phyloP scores from a whole-genome alignment of 2,329 filamentous ascomycete species.

The Aciculosporium take region DNA sequence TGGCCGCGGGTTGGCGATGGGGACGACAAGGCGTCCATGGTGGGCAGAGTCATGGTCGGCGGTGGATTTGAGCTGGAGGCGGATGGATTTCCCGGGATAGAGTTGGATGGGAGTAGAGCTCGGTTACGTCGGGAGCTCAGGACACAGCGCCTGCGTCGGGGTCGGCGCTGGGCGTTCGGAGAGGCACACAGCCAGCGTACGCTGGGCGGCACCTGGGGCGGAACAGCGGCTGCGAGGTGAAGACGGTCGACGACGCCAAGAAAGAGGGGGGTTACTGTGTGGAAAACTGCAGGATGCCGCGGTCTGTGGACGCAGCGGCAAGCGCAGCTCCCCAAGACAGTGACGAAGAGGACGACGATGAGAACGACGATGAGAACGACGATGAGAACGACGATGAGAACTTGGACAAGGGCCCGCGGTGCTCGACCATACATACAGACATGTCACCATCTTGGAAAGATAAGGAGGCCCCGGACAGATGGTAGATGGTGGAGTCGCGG shows the following conservation, averaged over 20 bases:
- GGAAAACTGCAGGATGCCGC: not conserved
- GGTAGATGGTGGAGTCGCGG: not conserved
- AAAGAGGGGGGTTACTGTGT: not conserved
- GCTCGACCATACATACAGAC: no score
- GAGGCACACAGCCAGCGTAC: no score
- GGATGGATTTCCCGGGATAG: not conserved
- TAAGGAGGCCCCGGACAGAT: not conserved
- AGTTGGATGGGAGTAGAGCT: no score
- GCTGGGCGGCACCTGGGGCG: no score
- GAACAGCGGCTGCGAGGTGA: no score
- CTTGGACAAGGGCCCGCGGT: no score
- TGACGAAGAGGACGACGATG: not conserved
- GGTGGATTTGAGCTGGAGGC: not conserved
- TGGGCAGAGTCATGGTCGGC: not conserved
- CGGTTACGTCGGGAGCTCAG: no score
- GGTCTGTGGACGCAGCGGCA: not conserved
- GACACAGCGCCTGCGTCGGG: no score
- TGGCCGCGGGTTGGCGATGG: constrained; percentile 2
- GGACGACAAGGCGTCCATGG: not conserved
- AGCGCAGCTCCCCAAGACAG: not conserved
- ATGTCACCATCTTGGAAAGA: no score
- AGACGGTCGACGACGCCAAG: not conserved
- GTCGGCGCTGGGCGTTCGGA: no score
- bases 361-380: not conserved
- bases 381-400: not conserved